A percentile compares a stretch with the other conserved stretches of the same genome.
These are phyloP conservation scores for Candida patagonica DNA, from an alignment of 805 yeast species.

Conservation along the genomic window DNA sequence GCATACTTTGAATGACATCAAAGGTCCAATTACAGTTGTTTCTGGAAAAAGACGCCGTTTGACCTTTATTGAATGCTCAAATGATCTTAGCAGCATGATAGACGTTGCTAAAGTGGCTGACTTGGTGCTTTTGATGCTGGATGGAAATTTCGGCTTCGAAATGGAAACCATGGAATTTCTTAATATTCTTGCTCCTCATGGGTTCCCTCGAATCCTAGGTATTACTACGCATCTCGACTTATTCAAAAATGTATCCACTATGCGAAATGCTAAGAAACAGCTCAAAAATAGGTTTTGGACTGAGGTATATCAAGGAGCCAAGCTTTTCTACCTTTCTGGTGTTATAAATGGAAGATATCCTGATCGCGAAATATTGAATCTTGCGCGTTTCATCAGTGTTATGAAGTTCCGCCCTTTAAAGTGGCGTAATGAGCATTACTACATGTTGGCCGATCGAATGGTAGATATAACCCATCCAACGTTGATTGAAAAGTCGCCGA, in stretches of 20 bases:
- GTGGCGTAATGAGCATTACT: slow-evolving; percentile 99
- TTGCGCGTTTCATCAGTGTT: slow-evolving; percentile 86
- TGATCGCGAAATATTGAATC: slow-evolving; percentile 86
- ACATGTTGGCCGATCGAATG: slow-evolving; percentile 79
- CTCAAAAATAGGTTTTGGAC: slow-evolving; percentile 97
- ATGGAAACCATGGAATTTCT: slow-evolving; percentile 99
- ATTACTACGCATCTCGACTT: slow-evolving; percentile 92
- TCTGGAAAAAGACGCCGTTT: slow-evolving; percentile 89
- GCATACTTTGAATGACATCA: slow-evolving; percentile 73
- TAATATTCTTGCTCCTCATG: slow-evolving; percentile 94
- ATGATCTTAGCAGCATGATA: slow-evolving; percentile 90
- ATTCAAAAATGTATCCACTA: slow-evolving; percentile 79
- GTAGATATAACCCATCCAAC: slow-evolving; percentile 94
- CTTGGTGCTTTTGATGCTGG: slow-evolving; percentile 77
- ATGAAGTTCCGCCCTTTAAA: slow-evolving; percentile 99
- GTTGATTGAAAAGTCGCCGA: slow-evolving; percentile 63
- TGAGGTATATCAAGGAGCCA: slow-evolving; percentile 97
- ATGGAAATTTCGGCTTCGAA: slow-evolving; percentile 96
- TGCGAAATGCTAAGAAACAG: slow-evolving; percentile 84
- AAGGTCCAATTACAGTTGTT: slow-evolving; percentile 95
- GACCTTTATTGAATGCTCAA: slow-evolving; percentile 86
- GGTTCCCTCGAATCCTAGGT: slow-evolving; percentile 96
- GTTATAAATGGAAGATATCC: slow-evolving; percentile 97
- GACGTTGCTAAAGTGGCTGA: slow-evolving; percentile 96
- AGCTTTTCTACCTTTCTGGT: slow-evolving; percentile 86